phyloP scores from a whole-genome alignment of 2,329 filamentous ascomycete genomes.

The Ramichloridium luteum region DNA sequence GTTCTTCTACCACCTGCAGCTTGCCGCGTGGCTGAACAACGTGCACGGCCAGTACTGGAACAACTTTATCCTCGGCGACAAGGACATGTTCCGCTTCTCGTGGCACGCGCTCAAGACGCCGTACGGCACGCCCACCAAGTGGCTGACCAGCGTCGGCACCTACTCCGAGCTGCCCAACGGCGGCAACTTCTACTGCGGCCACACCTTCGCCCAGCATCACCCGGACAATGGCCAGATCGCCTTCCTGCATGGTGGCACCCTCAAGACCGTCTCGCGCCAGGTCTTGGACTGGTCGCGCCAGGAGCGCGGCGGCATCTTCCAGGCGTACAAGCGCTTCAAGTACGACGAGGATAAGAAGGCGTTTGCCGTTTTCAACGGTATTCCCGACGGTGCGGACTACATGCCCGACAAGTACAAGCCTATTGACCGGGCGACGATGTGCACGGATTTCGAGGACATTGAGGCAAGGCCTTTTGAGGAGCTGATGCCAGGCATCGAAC shows the following conservation, averaged over 20 bases:
- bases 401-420: constrained; percentile 1
- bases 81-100: constrained; percentile 24
- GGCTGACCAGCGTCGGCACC: constrained; percentile 20
- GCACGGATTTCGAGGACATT: constrained; percentile 16
- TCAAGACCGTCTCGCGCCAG: constrained; percentile 17
- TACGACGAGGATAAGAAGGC: constrained; percentile 4
- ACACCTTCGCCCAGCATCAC: constrained; percentile 23
- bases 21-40: constrained; percentile 23
- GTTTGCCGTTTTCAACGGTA: constrained; percentile 4
- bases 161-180: not conserved
- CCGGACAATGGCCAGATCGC: constrained; percentile 18
- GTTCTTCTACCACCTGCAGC: constrained; percentile 26
- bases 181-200: constrained; percentile 20
- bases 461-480: constrained; percentile 15
- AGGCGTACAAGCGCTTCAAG: constrained; percentile 15
- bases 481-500: constrained; percentile 13
- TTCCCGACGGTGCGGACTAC: constrained; percentile 2
- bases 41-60: constrained; percentile 16
- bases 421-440: constrained; percentile 5
- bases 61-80: constrained; percentile 24
- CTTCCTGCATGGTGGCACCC: constrained; percentile 22
- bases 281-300: constrained; percentile 13
- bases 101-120: constrained; percentile 23
- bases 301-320: constrained; percentile 15
- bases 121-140: constrained; percentile 18